Conservation (phyloP, 179 eudicot species). For the Silene noctiflora region DNA sequence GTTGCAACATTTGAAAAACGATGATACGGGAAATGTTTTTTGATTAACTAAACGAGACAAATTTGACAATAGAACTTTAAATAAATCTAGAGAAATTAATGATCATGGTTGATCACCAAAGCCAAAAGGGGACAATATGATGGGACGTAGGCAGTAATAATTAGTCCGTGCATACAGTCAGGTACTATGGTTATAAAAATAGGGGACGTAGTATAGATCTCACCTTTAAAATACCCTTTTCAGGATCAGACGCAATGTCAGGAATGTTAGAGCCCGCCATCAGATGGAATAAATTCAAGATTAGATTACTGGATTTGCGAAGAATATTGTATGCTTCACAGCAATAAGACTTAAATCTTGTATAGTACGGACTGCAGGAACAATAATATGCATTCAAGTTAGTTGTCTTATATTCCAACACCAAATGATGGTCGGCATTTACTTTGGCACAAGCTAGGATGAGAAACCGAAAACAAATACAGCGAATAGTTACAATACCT, state of each 20-base stretch:
- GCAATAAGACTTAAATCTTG: slow-evolving; percentile 93
- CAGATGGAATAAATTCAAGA: slow-evolving; percentile 81
- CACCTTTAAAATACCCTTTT: slow-evolving; percentile 97
- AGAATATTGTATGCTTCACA: slow-evolving; percentile 98
- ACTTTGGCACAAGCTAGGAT: not conserved
- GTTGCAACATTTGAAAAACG: too few species aligned
- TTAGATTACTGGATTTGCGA: slow-evolving; percentile 90
- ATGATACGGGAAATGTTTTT: too few species aligned
- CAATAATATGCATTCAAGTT: not conserved
- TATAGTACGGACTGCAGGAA: slow-evolving; percentile 78
- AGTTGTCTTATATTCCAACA: not conserved
- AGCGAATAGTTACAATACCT: slow-evolving; percentile 43
- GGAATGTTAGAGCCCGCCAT: slow-evolving; percentile 99
- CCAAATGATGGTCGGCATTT: not conserved
- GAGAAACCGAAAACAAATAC: slow-evolving; percentile 1
- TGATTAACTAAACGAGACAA: too few species aligned
- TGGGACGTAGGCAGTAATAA: not conserved
- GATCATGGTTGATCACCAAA: too few species aligned
- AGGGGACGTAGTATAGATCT: slow-evolving; percentile 7
- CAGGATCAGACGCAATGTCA: slow-evolving; percentile 98
- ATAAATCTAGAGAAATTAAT: too few species aligned
- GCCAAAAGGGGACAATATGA: too few species aligned
- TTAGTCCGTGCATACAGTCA: not conserved
- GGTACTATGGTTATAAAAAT: not conserved
- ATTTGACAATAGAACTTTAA: too few species aligned